Base-by-base conservation (phyloP, 257 asterid genomes). In the Primulina tabacum region DNA sequence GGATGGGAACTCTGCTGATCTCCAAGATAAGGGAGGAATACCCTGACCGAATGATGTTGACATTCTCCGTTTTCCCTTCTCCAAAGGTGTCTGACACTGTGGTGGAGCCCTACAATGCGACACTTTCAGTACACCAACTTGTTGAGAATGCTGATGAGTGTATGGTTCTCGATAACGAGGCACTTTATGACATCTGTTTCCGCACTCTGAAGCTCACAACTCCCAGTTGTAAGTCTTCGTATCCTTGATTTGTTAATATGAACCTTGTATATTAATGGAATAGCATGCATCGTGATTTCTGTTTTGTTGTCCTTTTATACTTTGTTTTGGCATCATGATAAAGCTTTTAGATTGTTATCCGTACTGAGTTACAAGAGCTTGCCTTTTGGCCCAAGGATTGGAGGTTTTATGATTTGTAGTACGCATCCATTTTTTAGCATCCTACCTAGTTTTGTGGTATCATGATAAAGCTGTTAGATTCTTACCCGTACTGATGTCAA, bases 111-210 rank as follows among this genome's bases (percentile, higher is more conserved):
- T 82, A 82, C 63, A 82, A 82, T 65, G 87, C 87, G 4, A 82
- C 87, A 7, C 87, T 82, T 12, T 82, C 86, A 2, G 86, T 82
- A 18, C 86, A 82, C 72, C 86, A 82, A 78, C 86, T 82, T 43
- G 86, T 82, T 18, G 86, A 82, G 67, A 82, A 82, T 76, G 86
- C 86, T 16, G 86, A 82, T 43, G 86, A 82, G 86, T 82, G 86
- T 68, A 82, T 82, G 86, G 86, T 82, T 43, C 82, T 81, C 11
- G 85, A 81, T 62, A 81, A 81, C n/a, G 85, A 81, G 77, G 86
- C 86, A 38, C 84, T 82, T 10, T 82, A 82, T 5, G 87, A 82
- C 60, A 82, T 82, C 62, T 82, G 87, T 67, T 82, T 79, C 81
- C 72, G 87, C 8, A 82, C 87, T 38, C 87, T 82, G 70, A 82